Evolutionary conservation across 2,329 filamentous ascomycete genomes (phyloP).

Genomic region (Fusarium albidum): DNA sequence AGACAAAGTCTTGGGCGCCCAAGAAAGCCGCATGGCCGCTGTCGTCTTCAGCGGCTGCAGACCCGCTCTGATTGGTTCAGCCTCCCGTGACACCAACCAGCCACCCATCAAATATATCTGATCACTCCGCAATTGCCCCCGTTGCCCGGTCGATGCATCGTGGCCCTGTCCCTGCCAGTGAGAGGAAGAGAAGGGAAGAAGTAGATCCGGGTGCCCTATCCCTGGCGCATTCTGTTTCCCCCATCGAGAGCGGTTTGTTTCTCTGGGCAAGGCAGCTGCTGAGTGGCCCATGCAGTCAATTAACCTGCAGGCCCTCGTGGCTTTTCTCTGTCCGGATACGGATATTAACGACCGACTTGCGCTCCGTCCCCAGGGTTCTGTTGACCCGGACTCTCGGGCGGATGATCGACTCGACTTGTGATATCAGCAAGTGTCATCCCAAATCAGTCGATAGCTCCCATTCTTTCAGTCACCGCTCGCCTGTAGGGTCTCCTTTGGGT

Average conservation of each 20-base stretch:
- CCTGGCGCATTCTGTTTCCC: slow-evolving; percentile 1
- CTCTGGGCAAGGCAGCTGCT: slow-evolving; percentile 3
- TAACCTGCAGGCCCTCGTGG: slow-evolving; percentile 18
- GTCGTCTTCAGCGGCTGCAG: slow-evolving; percentile 23
- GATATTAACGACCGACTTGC: no score
- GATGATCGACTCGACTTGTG: slow-evolving; percentile 18
- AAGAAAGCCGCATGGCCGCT: slow-evolving; percentile 4
- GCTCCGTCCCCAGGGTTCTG: slow-evolving; percentile 3
- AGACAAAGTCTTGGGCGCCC: slow-evolving; percentile 4
- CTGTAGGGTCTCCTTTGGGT: not conserved
- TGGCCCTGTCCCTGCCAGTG: slow-evolving; percentile 4
- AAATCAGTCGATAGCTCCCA: slow-evolving; percentile 5
- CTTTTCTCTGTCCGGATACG: no score
- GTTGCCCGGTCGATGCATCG: slow-evolving; percentile 25
- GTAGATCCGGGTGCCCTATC: not conserved
- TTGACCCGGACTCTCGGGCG: slow-evolving; percentile 18
- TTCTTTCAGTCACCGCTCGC: slow-evolving; percentile 5
- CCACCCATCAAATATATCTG: slow-evolving; percentile 3
- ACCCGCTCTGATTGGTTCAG: slow-evolving; percentile 23
- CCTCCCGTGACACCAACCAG: slow-evolving; percentile 6
- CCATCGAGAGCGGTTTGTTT: not conserved
- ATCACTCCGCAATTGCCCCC: slow-evolving; percentile 9
- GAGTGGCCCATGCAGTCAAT: slow-evolving; percentile 26
- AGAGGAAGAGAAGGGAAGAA: not conserved
- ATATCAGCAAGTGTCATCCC: slow-evolving; percentile 1